Evolutionary conservation across 1,284 basidiomycete genomes (phyloP).

Genomic region (Tetrapyrgos nigripes): DNA sequence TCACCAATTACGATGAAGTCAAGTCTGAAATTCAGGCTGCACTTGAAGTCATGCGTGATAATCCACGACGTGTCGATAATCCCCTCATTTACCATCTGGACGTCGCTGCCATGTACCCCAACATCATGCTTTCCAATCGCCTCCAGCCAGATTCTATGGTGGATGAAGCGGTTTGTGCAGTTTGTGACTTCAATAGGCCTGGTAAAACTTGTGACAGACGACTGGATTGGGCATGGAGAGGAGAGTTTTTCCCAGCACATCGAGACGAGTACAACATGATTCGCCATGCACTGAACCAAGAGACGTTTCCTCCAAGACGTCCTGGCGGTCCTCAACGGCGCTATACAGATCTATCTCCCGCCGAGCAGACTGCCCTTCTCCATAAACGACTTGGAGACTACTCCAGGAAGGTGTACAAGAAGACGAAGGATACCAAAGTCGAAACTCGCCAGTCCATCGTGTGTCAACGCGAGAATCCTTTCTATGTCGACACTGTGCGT

Average conservation of each 20-base stretch:
- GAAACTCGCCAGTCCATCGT: conserved; percentile 96
- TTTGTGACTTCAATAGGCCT: conserved; percentile 98
- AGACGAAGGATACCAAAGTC: conserved; percentile 98
- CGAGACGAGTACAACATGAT: conserved; percentile 99
- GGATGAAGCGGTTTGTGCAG: conserved; percentile 95
- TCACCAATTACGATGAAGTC: conserved; percentile 97
- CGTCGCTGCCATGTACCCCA: conserved; percentile 99
- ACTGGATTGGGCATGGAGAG: conserved; percentile 98
- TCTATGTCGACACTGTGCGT: conserved; percentile 99
- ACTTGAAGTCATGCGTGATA: conserved; percentile 92
- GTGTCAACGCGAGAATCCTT: conserved; percentile 98
- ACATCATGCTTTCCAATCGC: conserved; percentile 99
- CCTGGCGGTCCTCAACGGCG: conserved; percentile 78
- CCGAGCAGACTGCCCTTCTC: conserved; percentile 91
- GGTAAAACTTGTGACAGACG: conserved; percentile 95
- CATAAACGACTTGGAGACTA: conserved; percentile 99
- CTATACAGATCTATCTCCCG: conserved; percentile 85
- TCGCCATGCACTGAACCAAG: conserved; percentile 94
- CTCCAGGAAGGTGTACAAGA: conserved; percentile 98
- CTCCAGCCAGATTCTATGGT: conserved; percentile 98
- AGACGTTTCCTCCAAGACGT: conserved; percentile 87
- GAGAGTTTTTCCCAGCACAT: conserved; percentile 98
- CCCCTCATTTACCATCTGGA: conserved; percentile 99
- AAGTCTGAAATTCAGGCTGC: conserved; percentile 80
- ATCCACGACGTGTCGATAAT: conserved; percentile 87